phyloP scores from a whole-genome alignment of 805 yeast species.

The Wickerhamomyces silvicola region DNA sequence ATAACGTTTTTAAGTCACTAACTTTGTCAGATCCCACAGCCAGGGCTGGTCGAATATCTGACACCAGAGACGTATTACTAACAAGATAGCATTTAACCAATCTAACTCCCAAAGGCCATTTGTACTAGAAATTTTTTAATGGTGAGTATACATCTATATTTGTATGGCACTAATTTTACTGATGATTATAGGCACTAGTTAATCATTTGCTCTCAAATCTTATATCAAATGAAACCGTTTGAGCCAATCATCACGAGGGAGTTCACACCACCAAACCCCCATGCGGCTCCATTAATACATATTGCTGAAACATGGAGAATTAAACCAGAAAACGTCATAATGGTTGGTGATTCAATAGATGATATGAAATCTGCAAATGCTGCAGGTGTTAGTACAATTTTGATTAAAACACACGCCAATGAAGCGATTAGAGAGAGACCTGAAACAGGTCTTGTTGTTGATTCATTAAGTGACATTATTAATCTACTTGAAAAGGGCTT shows the following conservation, averaged over 20 bases:
- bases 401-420: conserved; percentile 48
- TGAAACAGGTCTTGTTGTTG: conserved; percentile 19
- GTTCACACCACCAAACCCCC: conserved; percentile 63
- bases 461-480: conserved; percentile 31
- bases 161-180: too few species aligned
- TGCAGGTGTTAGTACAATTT: conserved; percentile 58
- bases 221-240: conserved; percentile 32
- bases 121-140: conserved; percentile 54
- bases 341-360: conserved; percentile 73
- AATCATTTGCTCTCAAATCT: conserved; percentile 39
- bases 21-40: conserved; percentile 11
- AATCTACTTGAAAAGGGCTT: conserved; percentile 31
- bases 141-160: conserved; percentile 1
- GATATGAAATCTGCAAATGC: conserved; percentile 57
- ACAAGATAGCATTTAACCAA: conserved; percentile 1
- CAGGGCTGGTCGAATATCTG: conserved; percentile 14
- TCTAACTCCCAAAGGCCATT: conserved; percentile 43
- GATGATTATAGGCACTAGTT: conserved; percentile 37
- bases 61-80: too few species aligned
- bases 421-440: conserved; percentile 32
- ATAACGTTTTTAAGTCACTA: neutral
- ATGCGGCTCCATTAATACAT: conserved; percentile 54
- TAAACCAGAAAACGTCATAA: conserved; percentile 40
- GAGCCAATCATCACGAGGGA: conserved; percentile 56
- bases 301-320: conserved; percentile 46